phyloP scores from a whole-genome alignment of 148 eudicot genomes.

The Vaccinium vitisidaea region DNA sequence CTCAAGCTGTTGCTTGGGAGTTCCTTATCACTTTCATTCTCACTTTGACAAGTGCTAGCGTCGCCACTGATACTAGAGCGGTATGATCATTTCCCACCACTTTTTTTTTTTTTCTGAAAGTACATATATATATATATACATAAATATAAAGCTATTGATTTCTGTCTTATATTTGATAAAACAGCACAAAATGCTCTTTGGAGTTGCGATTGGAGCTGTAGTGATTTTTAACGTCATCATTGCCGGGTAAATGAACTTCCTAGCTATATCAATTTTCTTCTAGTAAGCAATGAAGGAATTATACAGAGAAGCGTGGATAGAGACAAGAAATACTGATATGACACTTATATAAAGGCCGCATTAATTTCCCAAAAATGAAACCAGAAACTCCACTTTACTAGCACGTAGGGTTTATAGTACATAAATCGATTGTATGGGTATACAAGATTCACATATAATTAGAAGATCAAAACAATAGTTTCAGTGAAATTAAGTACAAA shows the following conservation, averaged over 20 bases:
- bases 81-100: slow-evolving; percentile 18
- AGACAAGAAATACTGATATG: too few species aligned
- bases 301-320: not conserved
- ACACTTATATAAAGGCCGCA: too few species aligned
- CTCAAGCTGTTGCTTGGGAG: slow-evolving; percentile 44
- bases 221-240: slow-evolving; percentile 25
- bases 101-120: too few species aligned
- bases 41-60: slow-evolving; percentile 32
- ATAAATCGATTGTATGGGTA: too few species aligned
- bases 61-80: slow-evolving; percentile 38
- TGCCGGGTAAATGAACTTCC: slow-evolving; percentile 33
- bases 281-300: not conserved
- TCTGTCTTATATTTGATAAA: not conserved
- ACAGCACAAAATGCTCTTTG: slow-evolving; percentile 22
- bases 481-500: too few species aligned
- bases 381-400: too few species aligned
- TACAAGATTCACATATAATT: too few species aligned
- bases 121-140: too few species aligned
- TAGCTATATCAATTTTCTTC: not conserved
- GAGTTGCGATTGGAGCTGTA: slow-evolving; percentile 46
- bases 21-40: slow-evolving; percentile 37
- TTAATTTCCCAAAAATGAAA: too few species aligned
- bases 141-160: not conserved
- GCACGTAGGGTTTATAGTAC: too few species aligned
- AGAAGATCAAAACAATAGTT: too few species aligned